These are phyloP conservation scores for Talaromyces adpressus DNA, from an alignment of 495 filamentous ascomycete genomes.

Conservation along the genomic window DNA sequence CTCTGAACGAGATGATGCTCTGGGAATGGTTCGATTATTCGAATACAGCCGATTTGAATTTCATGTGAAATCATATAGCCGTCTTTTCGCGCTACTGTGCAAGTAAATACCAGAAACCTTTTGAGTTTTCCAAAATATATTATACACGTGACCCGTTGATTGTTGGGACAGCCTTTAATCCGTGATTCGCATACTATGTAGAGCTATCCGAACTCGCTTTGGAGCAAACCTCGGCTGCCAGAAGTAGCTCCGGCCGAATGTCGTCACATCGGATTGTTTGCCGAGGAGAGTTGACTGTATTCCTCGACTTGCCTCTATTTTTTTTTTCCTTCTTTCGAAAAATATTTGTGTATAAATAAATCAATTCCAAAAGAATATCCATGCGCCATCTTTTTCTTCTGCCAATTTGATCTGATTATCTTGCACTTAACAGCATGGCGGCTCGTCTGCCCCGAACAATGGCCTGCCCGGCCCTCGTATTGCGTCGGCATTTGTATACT, in stretches of 20 bases:
- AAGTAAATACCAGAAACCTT: neutral
- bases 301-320: neutral
- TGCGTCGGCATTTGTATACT: neutral
- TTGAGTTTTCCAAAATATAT: neutral
- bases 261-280: conserved; percentile 7
- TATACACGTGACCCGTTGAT: neutral
- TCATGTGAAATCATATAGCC: conserved; percentile 9
- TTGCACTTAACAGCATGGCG: neutral
- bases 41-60: conserved; percentile 35
- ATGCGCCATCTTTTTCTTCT: neutral
- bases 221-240: conserved; percentile 24
- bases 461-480: neutral
- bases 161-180: neutral
- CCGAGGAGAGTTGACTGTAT: neutral
- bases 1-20: conserved; percentile 47
- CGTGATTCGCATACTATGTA: neutral
- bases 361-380: neutral
- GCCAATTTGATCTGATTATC: neutral
- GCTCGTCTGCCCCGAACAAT: neutral
- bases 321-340: neutral
- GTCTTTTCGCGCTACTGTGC: neutral
- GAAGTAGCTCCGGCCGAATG: conserved; percentile 34
- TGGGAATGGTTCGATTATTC: conserved; percentile 58
- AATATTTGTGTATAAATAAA: neutral
- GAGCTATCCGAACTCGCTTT: neutral